Evolutionary conservation across 345 rosid species (phyloP), one percentile per base, ranked within the genome.

Genomic region (Excoecaria agallocha): DNA sequence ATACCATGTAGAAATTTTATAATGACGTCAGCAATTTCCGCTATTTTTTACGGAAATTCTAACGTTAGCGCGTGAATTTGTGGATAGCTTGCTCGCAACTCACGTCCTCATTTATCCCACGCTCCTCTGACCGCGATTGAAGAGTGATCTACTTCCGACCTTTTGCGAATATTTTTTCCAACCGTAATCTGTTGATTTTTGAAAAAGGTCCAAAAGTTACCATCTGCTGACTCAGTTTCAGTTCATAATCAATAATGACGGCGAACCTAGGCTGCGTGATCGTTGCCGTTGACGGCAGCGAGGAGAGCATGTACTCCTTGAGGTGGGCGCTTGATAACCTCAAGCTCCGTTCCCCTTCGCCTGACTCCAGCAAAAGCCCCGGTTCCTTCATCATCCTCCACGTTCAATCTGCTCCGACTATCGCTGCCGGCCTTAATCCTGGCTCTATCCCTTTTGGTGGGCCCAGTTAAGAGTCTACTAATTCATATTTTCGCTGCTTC

Each of bases 391-490:
- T 86, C 79, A 41, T 91, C 77, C 93, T 92, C 76, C 97, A 91
- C 66, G 89, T 89, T 56, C 97, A 95, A 73, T 80, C 98, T 15
- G 90, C 97, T 4, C 98, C 97, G n/a, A 78, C 89, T 60, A 88
- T 95, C 66, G 82, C 88, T 73, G 80, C 81, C 6, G 93, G 94
- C 12, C 88, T 95, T 39, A 87, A 78, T 75, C 99, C 97, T 17
- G 98, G 97, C 9, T 77, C 83, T 58, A 91, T 92, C 70, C 99
- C 99, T 61, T 94, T 92, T 78, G 97, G 98, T 65, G 98, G 98
- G 3, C 97, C 96, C 82, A 87, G 98, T 94, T 82, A 71, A 77
- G 85, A 61, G 39, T 52, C 63, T 17, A 45, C 39, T 24, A 5
- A n/a, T 7, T 1, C 20, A 17, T 15, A 52, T 24, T 55, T 3